Conservation (phyloP, 305 asterid species). For the Solanum hybrid region DNA sequence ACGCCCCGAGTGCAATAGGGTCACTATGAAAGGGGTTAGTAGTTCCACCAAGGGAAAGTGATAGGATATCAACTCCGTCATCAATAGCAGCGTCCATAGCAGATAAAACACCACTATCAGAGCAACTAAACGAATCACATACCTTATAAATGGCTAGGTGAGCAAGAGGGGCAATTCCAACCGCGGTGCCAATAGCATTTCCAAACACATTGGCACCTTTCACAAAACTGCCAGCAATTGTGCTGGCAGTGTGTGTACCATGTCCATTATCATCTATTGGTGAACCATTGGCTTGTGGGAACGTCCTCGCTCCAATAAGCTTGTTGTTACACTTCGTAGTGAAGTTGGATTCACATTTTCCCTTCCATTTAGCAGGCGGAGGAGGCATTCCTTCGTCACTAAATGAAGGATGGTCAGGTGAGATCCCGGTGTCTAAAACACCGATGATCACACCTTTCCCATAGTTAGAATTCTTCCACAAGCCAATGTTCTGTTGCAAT, state of each 20-base stretch:
- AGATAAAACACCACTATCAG: slow-evolving; percentile 30
- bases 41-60: slow-evolving; percentile 33
- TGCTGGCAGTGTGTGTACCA: slow-evolving; percentile 12
- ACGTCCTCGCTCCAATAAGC: slow-evolving; percentile 7
- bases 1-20: slow-evolving; percentile 37
- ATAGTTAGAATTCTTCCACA: slow-evolving; percentile 7
- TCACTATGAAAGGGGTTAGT: slow-evolving; percentile 23
- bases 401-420: slow-evolving; percentile 8
- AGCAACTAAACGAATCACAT: slow-evolving; percentile 13
- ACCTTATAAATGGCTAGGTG: slow-evolving; percentile 44
- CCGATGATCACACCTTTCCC: slow-evolving; percentile 14
- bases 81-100: slow-evolving; percentile 45
- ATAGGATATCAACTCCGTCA: slow-evolving; percentile 48
- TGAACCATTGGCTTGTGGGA: background rate
- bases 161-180: slow-evolving; percentile 47
- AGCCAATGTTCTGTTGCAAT: background rate
- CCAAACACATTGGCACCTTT: slow-evolving; percentile 6
- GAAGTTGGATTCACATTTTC: slow-evolving; percentile 6
- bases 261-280: slow-evolving; percentile 12
- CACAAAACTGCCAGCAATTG: slow-evolving; percentile 5
- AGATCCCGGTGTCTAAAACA: slow-evolving; percentile 11
- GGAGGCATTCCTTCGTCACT: slow-evolving; percentile 8
- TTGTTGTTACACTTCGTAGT: slow-evolving; percentile 9
- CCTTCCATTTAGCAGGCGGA: slow-evolving; percentile 17
- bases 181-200: slow-evolving; percentile 36